phyloP scores from a whole-genome alignment of 139 green algal species.

The Asterochloris sp. region DNA sequence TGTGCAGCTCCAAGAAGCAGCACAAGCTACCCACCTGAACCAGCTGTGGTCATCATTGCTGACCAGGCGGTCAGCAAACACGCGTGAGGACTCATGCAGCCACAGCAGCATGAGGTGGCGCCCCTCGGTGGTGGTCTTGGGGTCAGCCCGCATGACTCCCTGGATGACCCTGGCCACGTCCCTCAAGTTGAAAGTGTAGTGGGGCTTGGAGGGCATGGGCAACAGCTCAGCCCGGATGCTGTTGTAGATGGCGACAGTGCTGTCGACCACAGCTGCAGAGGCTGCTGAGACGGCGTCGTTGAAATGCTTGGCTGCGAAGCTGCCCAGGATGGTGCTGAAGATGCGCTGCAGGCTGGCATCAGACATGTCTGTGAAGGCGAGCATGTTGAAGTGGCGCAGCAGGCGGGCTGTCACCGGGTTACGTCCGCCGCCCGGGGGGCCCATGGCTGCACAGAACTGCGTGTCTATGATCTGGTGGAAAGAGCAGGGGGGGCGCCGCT shows the following conservation, averaged over 20 bases:
- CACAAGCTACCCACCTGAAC: conserved; percentile 49
- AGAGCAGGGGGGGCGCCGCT: conserved; percentile 64
- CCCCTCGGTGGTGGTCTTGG: conserved; percentile 59
- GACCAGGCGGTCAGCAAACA: conserved; percentile 82
- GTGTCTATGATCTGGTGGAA: conserved; percentile 61
- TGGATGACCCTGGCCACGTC: conserved; percentile 87
- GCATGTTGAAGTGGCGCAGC: conserved; percentile 51
- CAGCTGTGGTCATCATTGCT: conserved; percentile 68
- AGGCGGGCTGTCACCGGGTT: conserved; percentile 59
- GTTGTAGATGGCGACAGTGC: conserved; percentile 83
- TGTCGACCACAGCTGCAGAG: conserved; percentile 68
- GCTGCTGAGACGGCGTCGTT: conserved; percentile 18
- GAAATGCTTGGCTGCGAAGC: conserved; percentile 56
- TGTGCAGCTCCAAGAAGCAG: no score
- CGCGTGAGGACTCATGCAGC: conserved; percentile 41
- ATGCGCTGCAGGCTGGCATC: conserved; percentile 49
- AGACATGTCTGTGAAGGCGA: conserved; percentile 61
- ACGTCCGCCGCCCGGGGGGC: conserved; percentile 61
- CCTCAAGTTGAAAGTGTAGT: conserved; percentile 97
- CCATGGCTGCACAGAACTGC: conserved; percentile 74
- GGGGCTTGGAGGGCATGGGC: conserved; percentile 92
- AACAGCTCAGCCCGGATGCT: conserved; percentile 78
- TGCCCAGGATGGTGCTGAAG: conserved; percentile 63
- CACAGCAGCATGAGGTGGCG: conserved; percentile 81
- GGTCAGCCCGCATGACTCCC: conserved; percentile 85